Conservation (phyloP, 2,329 filamentous ascomycete genomes). For the Plectosphaerella plurivora region DNA sequence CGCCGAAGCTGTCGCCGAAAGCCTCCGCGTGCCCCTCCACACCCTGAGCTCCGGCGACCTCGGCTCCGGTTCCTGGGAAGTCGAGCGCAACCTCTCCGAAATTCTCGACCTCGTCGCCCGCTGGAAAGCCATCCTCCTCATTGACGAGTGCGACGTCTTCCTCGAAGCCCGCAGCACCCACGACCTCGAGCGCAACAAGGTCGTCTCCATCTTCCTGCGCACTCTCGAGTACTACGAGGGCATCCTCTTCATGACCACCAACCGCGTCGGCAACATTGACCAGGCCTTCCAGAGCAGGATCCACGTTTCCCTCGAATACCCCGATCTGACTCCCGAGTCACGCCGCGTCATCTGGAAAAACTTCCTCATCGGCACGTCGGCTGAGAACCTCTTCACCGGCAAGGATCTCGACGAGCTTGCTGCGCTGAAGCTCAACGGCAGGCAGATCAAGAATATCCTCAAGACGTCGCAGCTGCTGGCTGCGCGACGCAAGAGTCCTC, state of each 20-base stretch:
- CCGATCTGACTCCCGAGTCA: conserved; percentile 29
- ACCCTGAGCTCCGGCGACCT: conserved; percentile 62
- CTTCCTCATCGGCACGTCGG: conserved; percentile 28
- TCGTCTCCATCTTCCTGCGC: conserved; percentile 33
- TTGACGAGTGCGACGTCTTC: conserved; percentile 39
- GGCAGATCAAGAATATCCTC: conserved; percentile 45
- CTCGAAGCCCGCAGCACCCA: conserved; percentile 30
- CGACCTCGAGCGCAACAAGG: conserved; percentile 26
- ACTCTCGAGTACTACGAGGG: conserved; percentile 44
- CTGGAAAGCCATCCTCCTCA: conserved; percentile 35
- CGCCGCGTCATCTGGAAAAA: conserved; percentile 33
- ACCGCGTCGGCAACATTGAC: conserved; percentile 40
- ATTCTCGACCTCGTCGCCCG: conserved; percentile 61
- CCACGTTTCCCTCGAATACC: conserved; percentile 43
- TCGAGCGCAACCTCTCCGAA: conserved; percentile 55
- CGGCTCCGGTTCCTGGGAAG: conserved; percentile 57
- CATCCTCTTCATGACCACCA: conserved; percentile 45
- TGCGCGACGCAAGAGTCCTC: conserved; percentile 18
- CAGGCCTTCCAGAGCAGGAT: conserved; percentile 42
- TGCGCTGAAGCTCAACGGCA: conserved; percentile 35
- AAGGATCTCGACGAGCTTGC: conserved; percentile 28
- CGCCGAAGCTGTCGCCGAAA: conserved; percentile 45
- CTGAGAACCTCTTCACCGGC: conserved; percentile 19
- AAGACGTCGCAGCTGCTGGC: conserved; percentile 66
- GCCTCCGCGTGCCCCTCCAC: conserved; percentile 43